Evolutionary conservation across 345 rosid species (phyloP).

Genomic region (Eucalyptus regnans): DNA sequence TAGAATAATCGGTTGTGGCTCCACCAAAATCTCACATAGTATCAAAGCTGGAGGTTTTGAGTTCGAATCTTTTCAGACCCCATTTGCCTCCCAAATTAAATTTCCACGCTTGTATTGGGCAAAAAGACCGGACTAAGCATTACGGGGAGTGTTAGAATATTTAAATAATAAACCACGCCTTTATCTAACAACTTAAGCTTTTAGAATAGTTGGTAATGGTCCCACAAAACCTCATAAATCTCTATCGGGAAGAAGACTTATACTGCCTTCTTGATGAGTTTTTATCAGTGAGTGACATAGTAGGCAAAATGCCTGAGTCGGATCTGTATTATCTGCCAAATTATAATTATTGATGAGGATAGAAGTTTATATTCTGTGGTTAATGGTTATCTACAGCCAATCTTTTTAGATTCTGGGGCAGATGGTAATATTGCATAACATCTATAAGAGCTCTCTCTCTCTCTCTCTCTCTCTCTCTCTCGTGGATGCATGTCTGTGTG

Average conservation of each 20-base stretch:
- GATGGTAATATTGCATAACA: neutral
- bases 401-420: neutral
- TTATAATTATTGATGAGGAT: neutral
- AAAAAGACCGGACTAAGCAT: no score
- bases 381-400: neutral
- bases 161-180: no score
- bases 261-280: neutral
- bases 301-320: neutral
- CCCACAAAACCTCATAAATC: neutral
- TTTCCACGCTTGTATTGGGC: no score
- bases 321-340: neutral
- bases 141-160: no score
- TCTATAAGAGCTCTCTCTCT: neutral
- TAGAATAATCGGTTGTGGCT: no score
- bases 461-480: neutral
- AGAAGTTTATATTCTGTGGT: neutral
- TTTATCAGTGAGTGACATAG: neutral
- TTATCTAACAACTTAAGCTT: no score
- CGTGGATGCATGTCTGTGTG: neutral
- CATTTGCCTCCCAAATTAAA: no score
- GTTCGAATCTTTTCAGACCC: no score
- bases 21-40: no score
- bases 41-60: fast-evolving
- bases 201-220: no score
- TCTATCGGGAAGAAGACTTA: neutral